phyloP scores from a whole-genome alignment of 345 rosid species.

The Brassica incana region DNA sequence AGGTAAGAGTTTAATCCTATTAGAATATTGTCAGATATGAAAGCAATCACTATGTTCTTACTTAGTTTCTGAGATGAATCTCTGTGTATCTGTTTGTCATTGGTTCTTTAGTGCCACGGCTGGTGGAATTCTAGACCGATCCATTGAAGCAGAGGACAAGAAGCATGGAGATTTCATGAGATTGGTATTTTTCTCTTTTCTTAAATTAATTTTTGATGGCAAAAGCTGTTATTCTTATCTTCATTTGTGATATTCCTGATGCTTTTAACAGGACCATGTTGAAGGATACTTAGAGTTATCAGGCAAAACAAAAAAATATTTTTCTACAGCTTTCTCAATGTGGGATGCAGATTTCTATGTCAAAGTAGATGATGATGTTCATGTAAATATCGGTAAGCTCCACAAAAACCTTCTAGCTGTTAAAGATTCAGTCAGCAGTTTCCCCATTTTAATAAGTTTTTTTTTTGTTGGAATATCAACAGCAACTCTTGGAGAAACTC shows the following conservation, averaged over 20 bases:
- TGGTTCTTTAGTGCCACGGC: conserved; percentile 63
- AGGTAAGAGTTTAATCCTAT: conserved; percentile 47
- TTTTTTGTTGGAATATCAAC: neutral
- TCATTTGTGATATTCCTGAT: neutral
- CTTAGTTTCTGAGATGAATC: conserved; percentile 1
- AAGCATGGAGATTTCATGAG: conserved; percentile 91
- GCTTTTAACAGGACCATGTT: conserved; percentile 56
- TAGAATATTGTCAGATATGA: neutral
- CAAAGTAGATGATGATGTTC: conserved; percentile 80
- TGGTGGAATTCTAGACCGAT: conserved; percentile 88
- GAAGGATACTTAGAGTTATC: conserved; percentile 58
- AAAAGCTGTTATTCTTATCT: neutral
- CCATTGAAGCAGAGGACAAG: conserved; percentile 84
- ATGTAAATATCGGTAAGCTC: conserved; percentile 65
- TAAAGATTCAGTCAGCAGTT: neutral
- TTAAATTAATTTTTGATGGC: neutral
- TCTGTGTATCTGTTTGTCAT: neutral
- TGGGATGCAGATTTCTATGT: conserved; percentile 80
- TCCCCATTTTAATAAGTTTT: neutral
- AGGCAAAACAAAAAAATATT: conserved; percentile 54
- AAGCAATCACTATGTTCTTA: neutral
- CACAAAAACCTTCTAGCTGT: neutral
- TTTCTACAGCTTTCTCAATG: conserved; percentile 51
- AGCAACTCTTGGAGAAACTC: conserved; percentile 52
- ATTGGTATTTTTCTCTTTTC: conserved; percentile 50